Evolutionary conservation across 768 basidiomycete genomes (phyloP).

Genomic region (Lyophyllum atratum): DNA sequence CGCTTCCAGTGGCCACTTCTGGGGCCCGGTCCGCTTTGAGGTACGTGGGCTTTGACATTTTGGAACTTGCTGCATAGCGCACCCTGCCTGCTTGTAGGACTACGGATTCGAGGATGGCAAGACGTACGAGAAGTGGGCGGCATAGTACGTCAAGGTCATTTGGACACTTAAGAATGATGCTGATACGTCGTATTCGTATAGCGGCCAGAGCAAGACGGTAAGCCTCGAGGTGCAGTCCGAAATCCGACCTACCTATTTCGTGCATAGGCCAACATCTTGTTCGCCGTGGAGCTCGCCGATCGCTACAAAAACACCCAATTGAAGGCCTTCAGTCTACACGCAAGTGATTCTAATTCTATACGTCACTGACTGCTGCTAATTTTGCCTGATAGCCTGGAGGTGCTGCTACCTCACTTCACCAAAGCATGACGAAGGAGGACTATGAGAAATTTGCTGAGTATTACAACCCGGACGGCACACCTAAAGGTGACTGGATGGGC

Average conservation of each 20-base stretch:
- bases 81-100: not conserved
- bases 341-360: not conserved
- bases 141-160: constrained; percentile 8
- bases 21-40: constrained; percentile 11
- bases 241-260: not conserved
- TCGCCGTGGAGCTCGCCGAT: constrained; percentile 2
- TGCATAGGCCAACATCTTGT: constrained; percentile 6
- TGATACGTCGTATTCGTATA: not conserved
- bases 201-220: not conserved
- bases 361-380: not conserved
- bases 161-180: not conserved
- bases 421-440: constrained; percentile 12
- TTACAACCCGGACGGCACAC: constrained; percentile 9
- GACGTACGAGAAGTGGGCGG: constrained; percentile 13
- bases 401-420: constrained; percentile 2
- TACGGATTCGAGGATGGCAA: constrained; percentile 8
- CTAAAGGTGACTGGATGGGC: constrained; percentile 7
- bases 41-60: not conserved
- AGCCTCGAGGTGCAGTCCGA: not conserved
- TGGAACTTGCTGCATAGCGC: not conserved
- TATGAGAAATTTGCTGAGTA: constrained; percentile 11
- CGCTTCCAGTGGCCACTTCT: constrained; percentile 10
- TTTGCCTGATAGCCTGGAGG: not conserved
- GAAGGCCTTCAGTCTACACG: constrained; percentile 9
- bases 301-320: constrained; percentile 12